phyloP scores from a whole-genome alignment of 2,329 filamentous ascomycete genomes.

The Xylaria hypoxylon region DNA sequence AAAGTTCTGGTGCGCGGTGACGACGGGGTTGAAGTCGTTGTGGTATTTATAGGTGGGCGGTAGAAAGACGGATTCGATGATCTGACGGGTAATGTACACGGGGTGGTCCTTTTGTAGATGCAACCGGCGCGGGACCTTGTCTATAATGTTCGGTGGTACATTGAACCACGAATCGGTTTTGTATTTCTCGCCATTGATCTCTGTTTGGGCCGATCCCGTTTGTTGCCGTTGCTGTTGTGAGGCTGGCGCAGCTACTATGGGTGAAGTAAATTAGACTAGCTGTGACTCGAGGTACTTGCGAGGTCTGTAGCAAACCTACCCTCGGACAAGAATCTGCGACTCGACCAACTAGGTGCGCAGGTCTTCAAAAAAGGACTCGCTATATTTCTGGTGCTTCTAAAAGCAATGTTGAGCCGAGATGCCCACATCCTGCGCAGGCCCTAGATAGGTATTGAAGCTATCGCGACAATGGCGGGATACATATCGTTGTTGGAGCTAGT shows the following conservation, averaged over 20 bases:
- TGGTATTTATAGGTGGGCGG: constrained; percentile 78
- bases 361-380: constrained; percentile 28
- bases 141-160: constrained; percentile 78
- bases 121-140: constrained; percentile 79
- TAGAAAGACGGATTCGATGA: constrained; percentile 92
- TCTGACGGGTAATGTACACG: constrained; percentile 86
- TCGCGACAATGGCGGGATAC: constrained; percentile 6
- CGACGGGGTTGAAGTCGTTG: constrained; percentile 83
- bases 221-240: constrained; percentile 35
- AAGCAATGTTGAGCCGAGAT: constrained; percentile 43
- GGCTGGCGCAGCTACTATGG: constrained; percentile 26
- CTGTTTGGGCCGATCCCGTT: constrained; percentile 55
- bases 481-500: background rate
- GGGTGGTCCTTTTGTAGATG: constrained; percentile 94
- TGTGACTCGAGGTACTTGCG: constrained; percentile 4
- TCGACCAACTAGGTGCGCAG: constrained; percentile 37
- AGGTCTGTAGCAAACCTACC: constrained; percentile 41
- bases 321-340: constrained; percentile 41
- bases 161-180: constrained; percentile 86
- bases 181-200: constrained; percentile 73
- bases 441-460: constrained; percentile 17
- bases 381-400: constrained; percentile 37
- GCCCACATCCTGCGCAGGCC: constrained; percentile 46
- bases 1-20: constrained; percentile 89
- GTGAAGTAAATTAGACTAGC: constrained; percentile 35